Percentiles rank a stretch among this genome's conserved stretches.
These are phyloP conservation scores for Pulveroboletus frians DNA, from an alignment of 768 basidiomycete species.

Conservation along the genomic window DNA sequence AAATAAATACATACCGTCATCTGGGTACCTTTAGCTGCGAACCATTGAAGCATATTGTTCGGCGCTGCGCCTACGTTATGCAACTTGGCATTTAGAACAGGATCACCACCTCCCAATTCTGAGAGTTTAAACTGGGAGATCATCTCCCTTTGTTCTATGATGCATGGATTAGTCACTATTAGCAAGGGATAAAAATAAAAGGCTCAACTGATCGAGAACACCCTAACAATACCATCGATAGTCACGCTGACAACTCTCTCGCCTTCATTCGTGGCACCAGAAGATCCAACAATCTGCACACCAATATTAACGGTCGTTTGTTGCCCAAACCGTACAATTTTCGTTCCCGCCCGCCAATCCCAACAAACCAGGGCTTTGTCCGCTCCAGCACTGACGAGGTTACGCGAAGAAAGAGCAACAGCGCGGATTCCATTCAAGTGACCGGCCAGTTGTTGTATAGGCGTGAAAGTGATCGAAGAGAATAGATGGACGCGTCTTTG, in stretches of 20 bases:
- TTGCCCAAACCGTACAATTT: conserved; percentile 87
- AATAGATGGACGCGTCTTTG: conserved; percentile 81
- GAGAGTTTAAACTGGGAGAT: conserved; percentile 85
- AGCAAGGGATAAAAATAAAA: background rate
- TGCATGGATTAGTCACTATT: conserved; percentile 4
- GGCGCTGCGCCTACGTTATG: conserved; percentile 75
- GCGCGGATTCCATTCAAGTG: conserved; percentile 89
- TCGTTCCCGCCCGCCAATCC: conserved; percentile 86
- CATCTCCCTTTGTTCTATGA: conserved; percentile 70
- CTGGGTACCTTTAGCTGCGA: conserved; percentile 82
- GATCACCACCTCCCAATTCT: conserved; percentile 67
- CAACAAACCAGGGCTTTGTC: conserved; percentile 75
- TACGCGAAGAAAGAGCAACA: conserved; percentile 78
- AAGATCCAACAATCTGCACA: conserved; percentile 70
- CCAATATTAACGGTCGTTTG: conserved; percentile 91
- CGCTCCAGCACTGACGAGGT: conserved; percentile 79
- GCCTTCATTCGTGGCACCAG: conserved; percentile 43
- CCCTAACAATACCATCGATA: conserved; percentile 86
- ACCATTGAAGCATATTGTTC: conserved; percentile 93
- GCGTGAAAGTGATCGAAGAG: conserved; percentile 78
- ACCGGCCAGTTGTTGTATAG: conserved; percentile 77
- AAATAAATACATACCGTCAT: conserved; percentile 63
- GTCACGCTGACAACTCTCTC: conserved; percentile 88
- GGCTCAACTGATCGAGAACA: conserved; percentile 82
- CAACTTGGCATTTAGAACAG: conserved; percentile 59